Conservation (phyloP, 2,329 filamentous ascomycete genomes). For the Nemania bipapillata region DNA sequence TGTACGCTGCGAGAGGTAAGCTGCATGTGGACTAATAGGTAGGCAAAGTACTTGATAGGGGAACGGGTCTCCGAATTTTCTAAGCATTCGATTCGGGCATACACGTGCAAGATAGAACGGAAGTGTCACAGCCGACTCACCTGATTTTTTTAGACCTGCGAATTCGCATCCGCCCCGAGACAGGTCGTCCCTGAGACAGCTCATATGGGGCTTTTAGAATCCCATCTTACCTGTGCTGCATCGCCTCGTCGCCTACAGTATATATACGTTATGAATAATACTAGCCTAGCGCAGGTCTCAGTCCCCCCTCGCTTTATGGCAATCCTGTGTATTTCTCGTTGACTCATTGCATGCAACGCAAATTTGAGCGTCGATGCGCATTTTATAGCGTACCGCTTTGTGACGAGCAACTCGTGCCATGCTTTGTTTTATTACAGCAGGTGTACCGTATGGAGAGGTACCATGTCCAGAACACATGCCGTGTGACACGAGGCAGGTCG, state of each 20-base stretch:
- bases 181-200: conserved; percentile 20
- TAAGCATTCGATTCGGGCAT: conserved; percentile 10
- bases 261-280: background rate
- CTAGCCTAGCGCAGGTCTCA: background rate
- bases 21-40: conserved; percentile 21
- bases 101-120: conserved; percentile 22
- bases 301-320: background rate
- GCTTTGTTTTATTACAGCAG: conserved; percentile 4
- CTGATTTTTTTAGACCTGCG: conserved; percentile 17
- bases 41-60: conserved; percentile 28
- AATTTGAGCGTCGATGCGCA: conserved; percentile 16
- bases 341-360: background rate
- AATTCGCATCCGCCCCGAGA: conserved; percentile 20
- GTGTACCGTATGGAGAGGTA: background rate
- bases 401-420: background rate
- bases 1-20: conserved; percentile 1
- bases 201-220: conserved; percentile 21
- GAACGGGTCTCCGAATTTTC: conserved; percentile 21
- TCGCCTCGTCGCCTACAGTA: conserved; percentile 6
- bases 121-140: conserved; percentile 19
- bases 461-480: conserved; percentile 33
- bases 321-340: background rate
- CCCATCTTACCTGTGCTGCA: conserved; percentile 13
- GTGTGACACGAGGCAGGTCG: conserved; percentile 31
- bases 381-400: conserved; percentile 11